Evolutionary conservation across 306 rosid species (phyloP), one percentile per base, ranked within the genome.

Genomic region (Leucaena leucocephala): DNA sequence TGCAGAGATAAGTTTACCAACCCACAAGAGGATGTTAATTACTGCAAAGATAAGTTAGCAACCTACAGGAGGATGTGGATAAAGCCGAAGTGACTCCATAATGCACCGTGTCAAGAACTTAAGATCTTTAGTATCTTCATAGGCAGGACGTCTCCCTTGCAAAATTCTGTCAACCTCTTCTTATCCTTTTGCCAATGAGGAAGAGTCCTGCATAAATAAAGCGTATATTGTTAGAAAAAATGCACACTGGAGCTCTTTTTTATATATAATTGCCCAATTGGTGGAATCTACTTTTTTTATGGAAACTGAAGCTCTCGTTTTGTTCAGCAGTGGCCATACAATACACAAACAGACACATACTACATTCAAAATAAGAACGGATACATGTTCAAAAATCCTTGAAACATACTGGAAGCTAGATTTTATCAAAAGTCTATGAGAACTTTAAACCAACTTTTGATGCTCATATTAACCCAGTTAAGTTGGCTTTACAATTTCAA

Each of bases 61-160:
- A 82, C 92, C 34, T 84, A 91, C 98, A 44, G 98, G 99, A 68
- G 99, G 98, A 84, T 95, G 97, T 71, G 98, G 98, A 83, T 90
- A 91, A 64, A 95, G 98, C 6, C 96, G 95, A 82, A 91, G 81
- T 21, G 98, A 95, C 87, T 95, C 99, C 0, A 78, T 88, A 80
- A 93, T 88, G 84, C 97, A 95, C 62, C 88, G 89, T 9, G 91
- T 92, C 89, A 92, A 80, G 84, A 84, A 95, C 89, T 91, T 95
- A 3, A 95, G 94, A 65, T 89, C 77, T 88, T 91, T 95, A 16
- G 88, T 89, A 77, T 92, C 97, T 72, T 95, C 97, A 71, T 81
- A 92, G 69, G 96, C 43, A 64, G 99, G 97, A 77, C 81, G 79
- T 70, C 88, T 81, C 84, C 98, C 97, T 27, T 87, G 96, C 79